Evolutionary conservation across 441 rosid species (phyloP).

Genomic region (Gossypium trilobum): DNA sequence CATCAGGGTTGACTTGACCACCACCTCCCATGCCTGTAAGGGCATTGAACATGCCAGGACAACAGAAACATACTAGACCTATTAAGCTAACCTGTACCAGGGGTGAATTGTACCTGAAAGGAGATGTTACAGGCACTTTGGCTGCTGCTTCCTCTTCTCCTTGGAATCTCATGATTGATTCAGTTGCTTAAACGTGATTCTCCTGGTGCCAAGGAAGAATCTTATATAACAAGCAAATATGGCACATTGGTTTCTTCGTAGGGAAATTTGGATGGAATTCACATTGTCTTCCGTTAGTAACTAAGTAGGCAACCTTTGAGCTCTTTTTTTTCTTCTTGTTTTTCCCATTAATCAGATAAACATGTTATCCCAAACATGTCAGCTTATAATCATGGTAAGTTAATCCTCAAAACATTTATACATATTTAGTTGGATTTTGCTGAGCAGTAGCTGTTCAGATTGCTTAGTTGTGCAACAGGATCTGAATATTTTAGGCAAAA

Average conservation of each 20-base stretch:
- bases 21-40: constrained; percentile 67
- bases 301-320: neutral
- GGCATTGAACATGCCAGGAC: constrained; percentile 71
- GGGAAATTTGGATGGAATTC: neutral
- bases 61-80: constrained; percentile 61
- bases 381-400: neutral
- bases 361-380: neutral
- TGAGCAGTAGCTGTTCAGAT: neutral
- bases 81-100: constrained; percentile 40
- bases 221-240: neutral
- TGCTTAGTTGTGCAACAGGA: neutral
- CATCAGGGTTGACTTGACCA: constrained; percentile 45
- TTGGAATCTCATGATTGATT: constrained; percentile 24
- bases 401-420: neutral
- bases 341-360: neutral
- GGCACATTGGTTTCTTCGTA: constrained; percentile 9
- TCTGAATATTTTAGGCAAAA: neutral
- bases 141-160: constrained; percentile 21
- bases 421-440: neutral
- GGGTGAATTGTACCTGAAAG: constrained; percentile 53
- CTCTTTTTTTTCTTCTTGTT: neutral
- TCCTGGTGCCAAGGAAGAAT: neutral
- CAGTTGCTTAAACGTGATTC: neutral
- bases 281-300: constrained; percentile 5
- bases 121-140: constrained; percentile 23